Evolutionary conservation across 1,139 yeast species (phyloP).

Genomic region (Diutina catenulata): DNA sequence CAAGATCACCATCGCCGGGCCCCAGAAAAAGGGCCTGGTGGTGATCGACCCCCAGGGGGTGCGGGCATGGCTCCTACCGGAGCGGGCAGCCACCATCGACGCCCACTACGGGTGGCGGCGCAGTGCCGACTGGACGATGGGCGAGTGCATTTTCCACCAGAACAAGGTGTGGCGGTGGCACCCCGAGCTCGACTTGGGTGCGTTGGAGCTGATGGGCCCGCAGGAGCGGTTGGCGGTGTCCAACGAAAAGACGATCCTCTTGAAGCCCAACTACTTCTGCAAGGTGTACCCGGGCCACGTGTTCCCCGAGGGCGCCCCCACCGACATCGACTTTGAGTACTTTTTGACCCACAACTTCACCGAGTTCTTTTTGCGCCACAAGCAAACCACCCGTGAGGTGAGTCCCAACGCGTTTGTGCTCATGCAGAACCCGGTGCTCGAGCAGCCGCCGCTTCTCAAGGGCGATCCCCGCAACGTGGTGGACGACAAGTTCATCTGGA

Average conservation of each 20-base stretch:
- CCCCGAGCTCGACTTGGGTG: slow-evolving; percentile 15
- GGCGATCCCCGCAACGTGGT: slow-evolving; percentile 36
- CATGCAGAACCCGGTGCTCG: slow-evolving; percentile 77
- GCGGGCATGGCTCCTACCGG: slow-evolving; percentile 53
- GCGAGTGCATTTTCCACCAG: slow-evolving; percentile 68
- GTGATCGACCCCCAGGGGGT: slow-evolving; percentile 56
- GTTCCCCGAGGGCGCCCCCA: slow-evolving; percentile 13
- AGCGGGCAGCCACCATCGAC: slow-evolving; percentile 34
- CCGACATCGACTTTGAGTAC: slow-evolving; percentile 36
- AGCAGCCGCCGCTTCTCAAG: slow-evolving; percentile 60
- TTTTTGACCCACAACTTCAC: slow-evolving; percentile 56
- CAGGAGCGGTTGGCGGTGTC: slow-evolving; percentile 25
- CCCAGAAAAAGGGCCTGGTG: slow-evolving; percentile 45
- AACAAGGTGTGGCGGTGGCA: slow-evolving; percentile 62
- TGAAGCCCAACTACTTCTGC: slow-evolving; percentile 22
- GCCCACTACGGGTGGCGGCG: slow-evolving; percentile 60
- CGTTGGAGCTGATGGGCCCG: slow-evolving; percentile 12
- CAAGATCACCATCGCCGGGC: slow-evolving; percentile 60
- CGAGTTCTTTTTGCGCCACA: slow-evolving; percentile 42
- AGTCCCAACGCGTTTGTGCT: slow-evolving; percentile 42
- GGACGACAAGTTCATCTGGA: slow-evolving; percentile 56
- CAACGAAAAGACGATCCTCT: slow-evolving; percentile 16
- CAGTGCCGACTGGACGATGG: slow-evolving; percentile 50
- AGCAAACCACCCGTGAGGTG: slow-evolving; percentile 33
- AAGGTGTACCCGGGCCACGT: slow-evolving; percentile 15